Evolutionary conservation across 352 stramenopile species (phyloP).

Genomic region (Globisporangium paroecandrum): DNA sequence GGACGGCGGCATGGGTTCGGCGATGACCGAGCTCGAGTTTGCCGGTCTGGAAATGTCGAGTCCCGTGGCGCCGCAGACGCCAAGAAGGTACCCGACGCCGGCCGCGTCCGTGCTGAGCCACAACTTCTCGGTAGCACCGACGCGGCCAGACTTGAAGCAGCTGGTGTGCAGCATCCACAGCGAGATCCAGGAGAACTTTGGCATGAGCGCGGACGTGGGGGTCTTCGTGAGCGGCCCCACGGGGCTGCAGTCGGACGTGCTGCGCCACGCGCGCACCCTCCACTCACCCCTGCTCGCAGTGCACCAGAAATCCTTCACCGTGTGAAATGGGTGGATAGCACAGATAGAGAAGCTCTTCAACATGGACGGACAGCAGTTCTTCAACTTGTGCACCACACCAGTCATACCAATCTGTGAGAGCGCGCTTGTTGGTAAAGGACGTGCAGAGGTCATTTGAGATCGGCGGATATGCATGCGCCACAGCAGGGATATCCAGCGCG

Average conservation of each 20-base stretch:
- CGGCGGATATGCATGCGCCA: background rate
- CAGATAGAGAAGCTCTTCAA: background rate
- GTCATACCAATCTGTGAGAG: background rate
- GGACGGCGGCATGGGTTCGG: conserved; percentile 22
- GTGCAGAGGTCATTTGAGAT: background rate
- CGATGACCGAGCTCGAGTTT: conserved; percentile 43
- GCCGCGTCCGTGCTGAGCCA: conserved; percentile 28
- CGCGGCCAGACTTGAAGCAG: conserved; percentile 37
- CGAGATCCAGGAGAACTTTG: conserved; percentile 52
- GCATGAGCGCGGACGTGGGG: conserved; percentile 33
- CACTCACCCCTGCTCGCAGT: conserved; percentile 33
- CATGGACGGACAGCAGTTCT: background rate
- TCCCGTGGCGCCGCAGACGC: conserved; percentile 32
- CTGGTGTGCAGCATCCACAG: conserved; percentile 32
- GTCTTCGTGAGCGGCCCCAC: conserved; percentile 46
- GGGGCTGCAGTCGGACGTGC: conserved; percentile 32
- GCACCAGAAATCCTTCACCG: conserved; percentile 46
- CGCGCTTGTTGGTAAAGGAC: background rate
- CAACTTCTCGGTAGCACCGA: conserved; percentile 33
- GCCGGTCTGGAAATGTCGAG: conserved; percentile 29
- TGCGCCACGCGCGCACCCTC: conserved; percentile 27
- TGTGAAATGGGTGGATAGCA: conserved; percentile 21
- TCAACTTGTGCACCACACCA: background rate
- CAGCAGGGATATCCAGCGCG: background rate
- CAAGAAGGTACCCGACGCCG: conserved; percentile 27